Evolutionary conservation across 352 stramenopile genomes (phyloP).

Genomic region (Pythium guiyangense): DNA sequence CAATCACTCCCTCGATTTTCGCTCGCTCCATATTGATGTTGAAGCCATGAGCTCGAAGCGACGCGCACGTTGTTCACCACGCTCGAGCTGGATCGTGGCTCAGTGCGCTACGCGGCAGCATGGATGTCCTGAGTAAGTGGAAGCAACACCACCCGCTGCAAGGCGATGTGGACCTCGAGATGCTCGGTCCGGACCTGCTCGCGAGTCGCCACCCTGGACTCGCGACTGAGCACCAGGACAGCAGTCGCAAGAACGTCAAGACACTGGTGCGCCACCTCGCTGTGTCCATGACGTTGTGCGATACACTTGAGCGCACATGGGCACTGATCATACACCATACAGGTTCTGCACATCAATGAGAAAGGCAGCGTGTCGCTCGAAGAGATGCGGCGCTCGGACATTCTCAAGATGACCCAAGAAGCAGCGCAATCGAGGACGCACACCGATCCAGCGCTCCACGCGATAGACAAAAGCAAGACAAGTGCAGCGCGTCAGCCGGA

Average conservation of each 20-base stretch:
- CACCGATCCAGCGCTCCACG: neutral
- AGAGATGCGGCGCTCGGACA: constrained; percentile 14
- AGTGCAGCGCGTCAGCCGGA: constrained; percentile 1
- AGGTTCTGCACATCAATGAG: constrained; percentile 19
- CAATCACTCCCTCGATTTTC: too few relatives aligned
- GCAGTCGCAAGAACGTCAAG: constrained; percentile 11
- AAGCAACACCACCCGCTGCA: constrained; percentile 8
- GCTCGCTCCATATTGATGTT: too few relatives aligned
- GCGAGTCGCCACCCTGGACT: constrained; percentile 9
- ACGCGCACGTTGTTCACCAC: neutral
- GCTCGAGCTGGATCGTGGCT: neutral
- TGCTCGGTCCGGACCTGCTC: constrained; percentile 15
- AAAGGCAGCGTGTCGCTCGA: constrained; percentile 7
- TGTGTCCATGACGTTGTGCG: neutral
- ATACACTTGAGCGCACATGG: neutral
- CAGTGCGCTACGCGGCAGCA: neutral
- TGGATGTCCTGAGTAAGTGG: constrained; percentile 12
- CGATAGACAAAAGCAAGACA: constrained; percentile 1
- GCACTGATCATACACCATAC: neutral
- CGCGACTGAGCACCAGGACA: constrained; percentile 3
- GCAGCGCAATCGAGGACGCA: neutral
- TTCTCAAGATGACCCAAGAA: constrained; percentile 18
- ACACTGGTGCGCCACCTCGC: constrained; percentile 4
- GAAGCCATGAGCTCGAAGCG: too few relatives aligned
- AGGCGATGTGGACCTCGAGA: constrained; percentile 13